A percentile compares a stretch with the other conserved stretches of the same genome.
These are phyloP conservation scores for Aspergillus carbonarius DNA, from an alignment of 2,329 filamentous ascomycete genomes.

Conservation along the genomic window DNA sequence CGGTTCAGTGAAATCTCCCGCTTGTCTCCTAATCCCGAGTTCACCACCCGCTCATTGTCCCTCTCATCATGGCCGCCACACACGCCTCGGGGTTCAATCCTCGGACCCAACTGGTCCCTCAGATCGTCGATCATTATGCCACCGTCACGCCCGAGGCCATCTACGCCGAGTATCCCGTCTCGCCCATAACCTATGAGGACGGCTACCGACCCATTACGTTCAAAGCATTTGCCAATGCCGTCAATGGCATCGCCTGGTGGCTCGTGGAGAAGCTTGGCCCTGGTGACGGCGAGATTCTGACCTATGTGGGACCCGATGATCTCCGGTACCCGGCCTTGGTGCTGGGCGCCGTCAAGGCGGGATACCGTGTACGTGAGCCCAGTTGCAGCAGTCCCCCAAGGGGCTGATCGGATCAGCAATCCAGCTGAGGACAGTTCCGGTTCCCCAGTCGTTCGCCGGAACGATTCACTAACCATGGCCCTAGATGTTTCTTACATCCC, in stretches of 20 bases:
- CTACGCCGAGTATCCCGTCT: conserved; percentile 35
- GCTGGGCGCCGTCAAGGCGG: conserved; percentile 39
- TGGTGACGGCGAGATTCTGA: conserved; percentile 33
- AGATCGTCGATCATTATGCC: conserved; percentile 38
- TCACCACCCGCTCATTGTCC: too few species aligned
- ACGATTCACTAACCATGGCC: not conserved
- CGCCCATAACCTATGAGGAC: conserved; percentile 20
- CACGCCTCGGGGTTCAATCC: not conserved
- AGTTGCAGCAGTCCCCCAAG: too few species aligned
- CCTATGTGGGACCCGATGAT: conserved; percentile 46
- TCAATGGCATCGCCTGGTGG: conserved; percentile 22
- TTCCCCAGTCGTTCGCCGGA: too few species aligned
- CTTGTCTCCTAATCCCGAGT: too few species aligned
- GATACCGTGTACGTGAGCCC: conserved; percentile 26
- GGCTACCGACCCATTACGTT: conserved; percentile 36
- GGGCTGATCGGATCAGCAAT: too few species aligned
- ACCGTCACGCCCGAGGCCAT: conserved; percentile 25
- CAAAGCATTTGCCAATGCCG: conserved; percentile 28
- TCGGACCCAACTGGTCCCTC: conserved; percentile 27
- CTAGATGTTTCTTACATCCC: conserved; percentile 37
- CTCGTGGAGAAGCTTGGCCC: conserved; percentile 30
- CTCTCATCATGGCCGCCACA: not conserved
- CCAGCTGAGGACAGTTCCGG: too few species aligned
- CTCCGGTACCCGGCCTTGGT: conserved; percentile 39
- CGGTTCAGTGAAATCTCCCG: too few species aligned